Evolutionary conservation across 352 stramenopile genomes (phyloP).

Genomic region (Pythium scleroteichum): DNA sequence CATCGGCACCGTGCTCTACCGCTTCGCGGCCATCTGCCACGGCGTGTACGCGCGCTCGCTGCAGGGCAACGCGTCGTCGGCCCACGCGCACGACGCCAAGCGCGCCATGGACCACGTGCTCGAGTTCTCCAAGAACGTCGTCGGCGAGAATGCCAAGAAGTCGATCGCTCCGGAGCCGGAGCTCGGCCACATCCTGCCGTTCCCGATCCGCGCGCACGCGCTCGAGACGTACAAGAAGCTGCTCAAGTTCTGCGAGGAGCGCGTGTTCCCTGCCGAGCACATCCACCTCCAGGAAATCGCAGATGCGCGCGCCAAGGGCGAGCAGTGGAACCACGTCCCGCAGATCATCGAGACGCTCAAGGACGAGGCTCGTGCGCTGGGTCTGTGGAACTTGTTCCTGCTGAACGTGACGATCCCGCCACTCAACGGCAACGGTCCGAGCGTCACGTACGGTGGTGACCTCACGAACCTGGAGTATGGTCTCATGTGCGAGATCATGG

Average conservation of each 20-base stretch:
- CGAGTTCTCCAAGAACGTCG: slow-evolving; percentile 40
- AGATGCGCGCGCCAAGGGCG: slow-evolving; percentile 46
- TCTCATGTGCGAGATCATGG: slow-evolving; percentile 96
- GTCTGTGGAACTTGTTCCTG: slow-evolving; percentile 97
- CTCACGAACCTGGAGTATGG: slow-evolving; percentile 94
- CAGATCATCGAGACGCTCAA: slow-evolving; percentile 91
- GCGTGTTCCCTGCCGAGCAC: slow-evolving; percentile 90
- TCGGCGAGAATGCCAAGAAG: slow-evolving; percentile 26
- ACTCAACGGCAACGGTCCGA: slow-evolving; percentile 42
- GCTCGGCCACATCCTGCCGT: slow-evolving; percentile 59
- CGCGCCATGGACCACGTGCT: slow-evolving; percentile 69
- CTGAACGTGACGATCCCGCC: slow-evolving; percentile 56
- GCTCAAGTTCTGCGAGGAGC: slow-evolving; percentile 84
- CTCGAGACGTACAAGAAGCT: slow-evolving; percentile 83
- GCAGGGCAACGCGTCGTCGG: slow-evolving; percentile 79
- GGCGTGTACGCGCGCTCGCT: slow-evolving; percentile 76
- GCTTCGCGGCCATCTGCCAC: slow-evolving; percentile 78
- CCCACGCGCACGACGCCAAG: slow-evolving; percentile 68
- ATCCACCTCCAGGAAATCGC: slow-evolving; percentile 80
- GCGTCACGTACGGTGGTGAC: slow-evolving; percentile 64
- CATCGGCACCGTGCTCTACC: slow-evolving; percentile 68
- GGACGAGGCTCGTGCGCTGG: slow-evolving; percentile 83
- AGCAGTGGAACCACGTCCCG: slow-evolving; percentile 84
- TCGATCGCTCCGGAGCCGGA: slow-evolving; percentile 50
- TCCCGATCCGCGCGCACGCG: slow-evolving; percentile 78